Evolutionary conservation across 73 alveolate species (phyloP).

Genomic region (Paramecium tetraurelia): DNA sequence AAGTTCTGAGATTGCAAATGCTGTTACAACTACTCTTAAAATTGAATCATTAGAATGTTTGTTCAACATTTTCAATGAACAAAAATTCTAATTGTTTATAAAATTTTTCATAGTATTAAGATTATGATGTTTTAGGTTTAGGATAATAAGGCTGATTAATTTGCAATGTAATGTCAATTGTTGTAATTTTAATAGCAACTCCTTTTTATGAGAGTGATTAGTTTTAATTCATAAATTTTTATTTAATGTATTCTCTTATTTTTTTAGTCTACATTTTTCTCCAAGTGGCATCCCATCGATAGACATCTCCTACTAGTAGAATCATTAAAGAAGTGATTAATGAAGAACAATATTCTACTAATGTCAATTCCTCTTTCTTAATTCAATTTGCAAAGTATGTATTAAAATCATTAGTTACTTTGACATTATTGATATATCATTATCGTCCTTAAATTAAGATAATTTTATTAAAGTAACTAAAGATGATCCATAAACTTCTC

Average conservation of each 20-base stretch:
- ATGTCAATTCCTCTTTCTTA: neutral
- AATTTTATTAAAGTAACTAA: neutral
- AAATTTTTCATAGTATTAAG: no score
- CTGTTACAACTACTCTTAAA: neutral
- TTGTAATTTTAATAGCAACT: no score
- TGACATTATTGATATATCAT: neutral
- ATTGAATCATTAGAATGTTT: neutral
- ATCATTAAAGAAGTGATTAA: neutral
- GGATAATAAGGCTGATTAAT: no score
- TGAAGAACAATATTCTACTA: neutral
- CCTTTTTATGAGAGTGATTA: neutral
- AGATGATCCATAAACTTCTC: neutral
- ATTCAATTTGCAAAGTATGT: neutral
- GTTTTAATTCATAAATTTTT: neutral
- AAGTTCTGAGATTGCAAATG: neutral
- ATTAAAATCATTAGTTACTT: neutral
- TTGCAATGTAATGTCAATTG: no score
- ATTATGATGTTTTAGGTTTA: no score
- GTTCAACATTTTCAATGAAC: neutral
- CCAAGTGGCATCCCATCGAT: neutral
- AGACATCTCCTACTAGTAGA: neutral
- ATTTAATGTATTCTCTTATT: neutral
- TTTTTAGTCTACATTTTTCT: neutral
- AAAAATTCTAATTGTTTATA: no score
- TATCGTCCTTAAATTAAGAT: neutral